These are phyloP conservation scores for Stachybotrys echinatus DNA, from an alignment of 2,329 filamentous ascomycete species.

Conservation along the genomic window DNA sequence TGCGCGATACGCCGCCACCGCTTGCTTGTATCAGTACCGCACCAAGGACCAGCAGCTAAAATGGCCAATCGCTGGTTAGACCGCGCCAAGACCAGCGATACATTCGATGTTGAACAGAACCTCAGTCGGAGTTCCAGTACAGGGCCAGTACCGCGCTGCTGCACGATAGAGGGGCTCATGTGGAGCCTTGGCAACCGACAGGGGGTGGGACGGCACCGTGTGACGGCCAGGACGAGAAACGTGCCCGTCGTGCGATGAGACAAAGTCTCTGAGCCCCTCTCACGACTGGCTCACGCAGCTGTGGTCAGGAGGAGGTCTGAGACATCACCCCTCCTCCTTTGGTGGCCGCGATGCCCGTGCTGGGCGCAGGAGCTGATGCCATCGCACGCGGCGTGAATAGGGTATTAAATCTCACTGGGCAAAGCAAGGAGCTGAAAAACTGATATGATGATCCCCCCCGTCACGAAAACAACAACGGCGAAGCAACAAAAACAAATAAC, in stretches of 20 bases:
- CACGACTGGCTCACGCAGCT: neutral
- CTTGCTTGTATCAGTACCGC: neutral
- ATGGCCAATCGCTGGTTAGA: constrained; percentile 4
- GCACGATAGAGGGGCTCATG: neutral
- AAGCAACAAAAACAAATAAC: too few relatives aligned
- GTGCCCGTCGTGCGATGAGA: constrained; percentile 1
- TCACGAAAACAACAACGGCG: too few relatives aligned
- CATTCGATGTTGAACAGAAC: neutral
- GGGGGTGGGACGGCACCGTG: neutral
- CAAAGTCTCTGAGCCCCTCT: neutral
- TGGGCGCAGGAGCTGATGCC: neutral
- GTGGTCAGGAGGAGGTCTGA: neutral
- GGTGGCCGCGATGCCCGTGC: too few relatives aligned
- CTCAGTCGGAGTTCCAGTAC: neutral
- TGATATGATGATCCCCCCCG: too few relatives aligned
- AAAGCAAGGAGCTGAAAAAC: too few relatives aligned
- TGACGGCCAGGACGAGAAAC: constrained; percentile 1
- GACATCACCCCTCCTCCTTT: neutral
- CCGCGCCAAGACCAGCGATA: constrained; percentile 5
- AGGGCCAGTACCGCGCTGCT: neutral
- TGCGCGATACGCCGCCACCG: neutral
- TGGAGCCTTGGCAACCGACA: neutral
- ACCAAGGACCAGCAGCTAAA: neutral
- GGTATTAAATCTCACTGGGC: too few relatives aligned
- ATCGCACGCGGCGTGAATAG: neutral